Evolutionary conservation across 78 protist genomes (phyloP), one percentile per base, ranked within the genome.

Genomic region (Trichosphaerium sp.): DNA sequence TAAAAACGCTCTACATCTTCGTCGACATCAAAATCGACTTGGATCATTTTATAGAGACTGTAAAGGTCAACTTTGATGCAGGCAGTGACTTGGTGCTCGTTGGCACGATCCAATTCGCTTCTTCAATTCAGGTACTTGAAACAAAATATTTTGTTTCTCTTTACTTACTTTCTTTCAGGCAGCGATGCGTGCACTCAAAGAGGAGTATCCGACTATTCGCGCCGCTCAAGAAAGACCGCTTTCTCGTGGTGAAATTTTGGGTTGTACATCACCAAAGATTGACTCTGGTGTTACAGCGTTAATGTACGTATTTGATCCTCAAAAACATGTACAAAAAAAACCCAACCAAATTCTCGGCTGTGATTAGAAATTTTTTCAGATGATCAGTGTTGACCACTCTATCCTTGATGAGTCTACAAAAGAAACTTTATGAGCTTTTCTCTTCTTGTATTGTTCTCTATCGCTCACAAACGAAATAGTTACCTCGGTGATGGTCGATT

Each of bases 401-500:
- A n/a, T 48, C 39, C 68, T 59, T 47, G 74, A 40, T 42, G 43
- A n/a, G n/a, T n/a, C n/a, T n/a, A n/a, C n/a, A n/a, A n/a, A n/a
- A n/a, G 29, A 32, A 44, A 44, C 18, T n/a, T 44, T n/a, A 44
- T 44, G 18, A 18, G 21, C 21, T 44, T 21, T n/a, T 44, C 51
- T 18, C 18, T 44, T 44, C 18, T 44, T 21, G 29, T 44, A 44
- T 21, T 44, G 18, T 44, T 21, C 18, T 44, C 18, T 44, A 18
- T n/a, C 29, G 21, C 51, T n/a, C 18, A 44, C 21, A 44, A 44
- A 44, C 21, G 18, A 18, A 15, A 18, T 44, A 18, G 65, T 23
- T 92, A 89, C 71, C 42, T 95, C 3, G 99, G 91, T 4, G 99
- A 96, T 52, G 99, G 99, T 6, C 77, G 99, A 40, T 96, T 96